Percentiles rank a stretch among this genome's conserved stretches.
Conservation (phyloP, 306 rosid genomes). For the Prunus davidiana region DNA sequence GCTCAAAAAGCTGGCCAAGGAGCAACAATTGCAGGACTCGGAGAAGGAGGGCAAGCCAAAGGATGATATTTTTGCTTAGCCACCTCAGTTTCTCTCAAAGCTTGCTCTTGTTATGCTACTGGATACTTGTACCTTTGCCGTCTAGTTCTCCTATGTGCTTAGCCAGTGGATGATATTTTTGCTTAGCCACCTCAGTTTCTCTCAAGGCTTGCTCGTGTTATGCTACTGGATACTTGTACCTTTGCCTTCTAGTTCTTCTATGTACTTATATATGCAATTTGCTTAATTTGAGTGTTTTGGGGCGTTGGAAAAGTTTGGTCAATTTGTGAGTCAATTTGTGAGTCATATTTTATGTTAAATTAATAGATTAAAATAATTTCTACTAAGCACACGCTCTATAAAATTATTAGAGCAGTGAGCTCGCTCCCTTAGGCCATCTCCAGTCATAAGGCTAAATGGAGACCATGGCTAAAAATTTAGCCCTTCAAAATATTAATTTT, state of each 20-base stretch:
- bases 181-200: slow-evolving; percentile 24
- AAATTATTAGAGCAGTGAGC: too few species aligned
- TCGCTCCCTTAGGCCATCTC: too few species aligned
- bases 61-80: slow-evolving; percentile 53
- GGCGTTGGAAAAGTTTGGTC: not conserved
- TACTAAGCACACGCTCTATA: too few species aligned
- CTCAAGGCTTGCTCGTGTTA: not conserved
- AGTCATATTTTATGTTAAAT: too few species aligned
- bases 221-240: not conserved
- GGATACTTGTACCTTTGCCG: not conserved
- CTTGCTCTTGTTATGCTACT: not conserved
- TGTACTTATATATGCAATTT: not conserved
- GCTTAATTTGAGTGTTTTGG: not conserved
- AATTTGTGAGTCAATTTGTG: not conserved
- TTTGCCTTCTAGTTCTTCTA: not conserved
- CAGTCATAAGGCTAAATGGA: too few species aligned
- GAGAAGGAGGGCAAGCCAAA: slow-evolving; percentile 34
- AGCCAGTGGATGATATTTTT: slow-evolving; percentile 33
- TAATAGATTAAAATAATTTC: too few species aligned
- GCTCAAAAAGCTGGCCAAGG: slow-evolving; percentile 65
- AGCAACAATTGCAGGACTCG: slow-evolving; percentile 27
- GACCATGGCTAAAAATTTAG: too few species aligned
- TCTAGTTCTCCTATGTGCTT: not conserved
- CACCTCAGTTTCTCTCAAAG: not conserved
- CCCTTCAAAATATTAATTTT: too few species aligned